These are phyloP conservation scores for Mariannaea sp. DNA, from an alignment of 2,329 filamentous ascomycete genomes.

Conservation along the genomic window DNA sequence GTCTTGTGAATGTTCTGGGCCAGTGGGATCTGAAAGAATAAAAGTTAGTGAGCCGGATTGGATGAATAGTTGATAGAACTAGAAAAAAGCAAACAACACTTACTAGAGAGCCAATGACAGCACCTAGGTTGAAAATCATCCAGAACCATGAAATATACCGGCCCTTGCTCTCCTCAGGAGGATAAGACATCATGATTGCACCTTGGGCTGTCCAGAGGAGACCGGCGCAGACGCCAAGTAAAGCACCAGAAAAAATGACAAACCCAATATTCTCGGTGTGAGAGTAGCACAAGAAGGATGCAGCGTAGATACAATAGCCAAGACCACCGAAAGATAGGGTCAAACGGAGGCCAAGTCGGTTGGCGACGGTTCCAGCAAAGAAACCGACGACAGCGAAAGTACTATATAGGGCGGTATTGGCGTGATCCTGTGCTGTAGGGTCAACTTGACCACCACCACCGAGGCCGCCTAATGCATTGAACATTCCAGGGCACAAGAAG, in stretches of 20 bases:
- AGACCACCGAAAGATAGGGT: conserved; percentile 74
- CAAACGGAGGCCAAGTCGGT: conserved; percentile 71
- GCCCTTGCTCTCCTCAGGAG: conserved; percentile 79
- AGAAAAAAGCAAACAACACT: conserved; percentile 33
- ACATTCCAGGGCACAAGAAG: conserved; percentile 74
- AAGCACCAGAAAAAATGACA: conserved; percentile 75
- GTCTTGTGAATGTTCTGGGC: conserved; percentile 70
- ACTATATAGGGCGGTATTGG: conserved; percentile 73
- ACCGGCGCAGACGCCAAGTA: conserved; percentile 78
- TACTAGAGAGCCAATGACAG: conserved; percentile 77
- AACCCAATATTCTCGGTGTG: conserved; percentile 72
- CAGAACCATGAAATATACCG: conserved; percentile 91
- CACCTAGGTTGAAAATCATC: conserved; percentile 93
- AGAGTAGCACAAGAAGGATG: conserved; percentile 71
- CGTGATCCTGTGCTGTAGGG: conserved; percentile 61
- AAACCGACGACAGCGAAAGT: conserved; percentile 72
- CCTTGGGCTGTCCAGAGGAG: conserved; percentile 84
- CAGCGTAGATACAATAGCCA: conserved; percentile 77
- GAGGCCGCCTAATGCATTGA: conserved; percentile 68
- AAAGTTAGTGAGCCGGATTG: conserved; percentile 5
- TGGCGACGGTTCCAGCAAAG: conserved; percentile 77
- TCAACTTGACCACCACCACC: conserved; percentile 64
- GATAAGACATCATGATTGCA: conserved; percentile 89
- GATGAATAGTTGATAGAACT: not conserved
- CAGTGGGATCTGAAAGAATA: conserved; percentile 63